Conservation (phyloP, 495 filamentous ascomycete species). For the Penicillium macrosclerotiorum region DNA sequence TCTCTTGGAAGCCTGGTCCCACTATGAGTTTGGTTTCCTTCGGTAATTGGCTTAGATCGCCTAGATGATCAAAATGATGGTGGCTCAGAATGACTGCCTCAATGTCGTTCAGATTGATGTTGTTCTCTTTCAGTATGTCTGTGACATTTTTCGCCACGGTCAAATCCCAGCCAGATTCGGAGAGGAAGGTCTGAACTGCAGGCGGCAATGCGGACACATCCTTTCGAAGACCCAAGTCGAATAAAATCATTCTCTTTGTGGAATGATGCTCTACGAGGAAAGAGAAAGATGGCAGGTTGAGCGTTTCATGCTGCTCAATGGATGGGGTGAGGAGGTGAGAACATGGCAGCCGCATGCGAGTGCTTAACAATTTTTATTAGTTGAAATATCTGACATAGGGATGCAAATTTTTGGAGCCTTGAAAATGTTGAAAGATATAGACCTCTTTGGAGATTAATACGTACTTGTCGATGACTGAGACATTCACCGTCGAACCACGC, state of each 20-base stretch:
- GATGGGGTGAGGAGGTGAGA: background rate
- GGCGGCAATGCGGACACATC: background rate
- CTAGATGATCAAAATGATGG: constrained; percentile 58
- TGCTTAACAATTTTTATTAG: background rate
- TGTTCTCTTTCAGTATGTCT: constrained; percentile 7
- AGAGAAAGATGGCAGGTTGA: constrained; percentile 13
- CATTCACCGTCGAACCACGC: background rate
- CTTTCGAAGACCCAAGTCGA: constrained; percentile 11
- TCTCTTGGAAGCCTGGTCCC: constrained; percentile 50
- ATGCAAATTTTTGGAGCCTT: background rate
- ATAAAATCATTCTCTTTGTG: constrained; percentile 11
- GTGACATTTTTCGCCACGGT: constrained; percentile 2
- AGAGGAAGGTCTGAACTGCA: background rate
- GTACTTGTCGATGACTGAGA: background rate
- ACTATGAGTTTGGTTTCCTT: constrained; percentile 47
- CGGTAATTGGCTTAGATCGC: constrained; percentile 48
- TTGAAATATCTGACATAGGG: background rate
- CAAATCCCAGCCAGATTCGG: constrained; percentile 4
- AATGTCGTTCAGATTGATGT: background rate
- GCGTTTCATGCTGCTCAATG: background rate
- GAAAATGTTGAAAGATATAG: too few relatives aligned
- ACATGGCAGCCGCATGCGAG: background rate
- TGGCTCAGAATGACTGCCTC: constrained; percentile 36
- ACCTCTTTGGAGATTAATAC: background rate
- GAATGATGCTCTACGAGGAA: constrained; percentile 21